These are phyloP conservation scores for Kluyveromyces aestuarii DNA, from an alignment of 805 yeast genomes.

Conservation along the genomic window DNA sequence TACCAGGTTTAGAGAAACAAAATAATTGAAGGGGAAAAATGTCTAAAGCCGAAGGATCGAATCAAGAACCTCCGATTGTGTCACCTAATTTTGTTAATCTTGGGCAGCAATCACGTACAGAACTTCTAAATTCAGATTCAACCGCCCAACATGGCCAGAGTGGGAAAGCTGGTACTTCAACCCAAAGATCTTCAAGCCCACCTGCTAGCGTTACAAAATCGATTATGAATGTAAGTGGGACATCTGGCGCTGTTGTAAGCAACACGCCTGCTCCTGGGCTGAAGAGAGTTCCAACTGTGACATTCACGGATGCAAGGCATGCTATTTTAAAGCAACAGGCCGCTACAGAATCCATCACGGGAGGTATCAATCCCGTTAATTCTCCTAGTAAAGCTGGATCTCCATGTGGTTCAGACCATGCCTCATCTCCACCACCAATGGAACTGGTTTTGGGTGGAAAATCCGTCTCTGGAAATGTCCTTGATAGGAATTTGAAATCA, in stretches of 20 bases:
- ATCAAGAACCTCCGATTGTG: neutral
- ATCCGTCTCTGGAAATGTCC: neutral
- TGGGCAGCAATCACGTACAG: neutral
- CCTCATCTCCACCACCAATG: constrained; percentile 1
- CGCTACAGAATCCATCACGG: constrained; percentile 7
- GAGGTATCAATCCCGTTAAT: neutral
- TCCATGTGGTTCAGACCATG: neutral
- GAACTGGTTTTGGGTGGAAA: neutral
- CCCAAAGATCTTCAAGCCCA: constrained; percentile 17
- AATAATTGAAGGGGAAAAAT: no score
- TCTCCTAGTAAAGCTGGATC: neutral
- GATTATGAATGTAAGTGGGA: constrained; percentile 27
- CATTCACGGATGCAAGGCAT: constrained; percentile 21
- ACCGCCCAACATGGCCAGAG: neutral
- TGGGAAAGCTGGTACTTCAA: neutral
- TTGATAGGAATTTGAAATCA: neutral
- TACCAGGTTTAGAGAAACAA: no score
- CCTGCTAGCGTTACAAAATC: constrained; percentile 21
- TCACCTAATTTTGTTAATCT: constrained; percentile 2
- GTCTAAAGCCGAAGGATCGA: neutral
- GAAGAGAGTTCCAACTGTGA: constrained; percentile 25
- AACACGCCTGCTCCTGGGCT: constrained; percentile 27
- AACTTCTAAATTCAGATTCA: neutral
- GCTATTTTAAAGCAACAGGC: constrained; percentile 10
- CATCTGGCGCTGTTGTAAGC: constrained; percentile 27